These are phyloP conservation scores for Purpureocillium takamizusanense DNA, from an alignment of 2,329 filamentous ascomycete genomes.

Conservation along the genomic window DNA sequence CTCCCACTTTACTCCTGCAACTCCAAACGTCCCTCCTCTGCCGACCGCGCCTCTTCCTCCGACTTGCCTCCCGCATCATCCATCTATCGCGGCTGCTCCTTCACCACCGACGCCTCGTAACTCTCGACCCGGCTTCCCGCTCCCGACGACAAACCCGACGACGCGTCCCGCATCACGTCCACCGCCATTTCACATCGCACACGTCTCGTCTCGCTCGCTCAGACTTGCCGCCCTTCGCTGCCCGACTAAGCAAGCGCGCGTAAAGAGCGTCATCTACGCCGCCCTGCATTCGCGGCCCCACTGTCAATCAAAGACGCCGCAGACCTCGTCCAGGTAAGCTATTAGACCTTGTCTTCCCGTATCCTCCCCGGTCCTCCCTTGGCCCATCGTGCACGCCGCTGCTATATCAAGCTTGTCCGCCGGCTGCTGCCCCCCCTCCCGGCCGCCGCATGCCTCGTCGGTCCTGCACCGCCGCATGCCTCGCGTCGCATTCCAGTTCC, in stretches of 20 bases:
- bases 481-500: neutral
- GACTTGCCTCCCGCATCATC: neutral
- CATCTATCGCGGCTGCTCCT: neutral
- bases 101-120: neutral
- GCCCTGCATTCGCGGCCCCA: conserved; percentile 6
- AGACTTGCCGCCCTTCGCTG: neutral
- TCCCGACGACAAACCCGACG: neutral
- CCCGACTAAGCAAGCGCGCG: too few relatives aligned
- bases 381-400: neutral
- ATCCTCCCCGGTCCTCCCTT: neutral
- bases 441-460: too few relatives aligned
- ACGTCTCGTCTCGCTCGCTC: neutral
- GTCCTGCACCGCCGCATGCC: too few relatives aligned
- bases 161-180: conserved; percentile 4
- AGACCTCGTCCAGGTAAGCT: conserved; percentile 2
- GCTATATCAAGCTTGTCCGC: neutral
- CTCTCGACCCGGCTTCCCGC: neutral
- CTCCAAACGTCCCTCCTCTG: neutral
- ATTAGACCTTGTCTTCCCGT: conserved; percentile 1
- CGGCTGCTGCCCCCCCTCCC: too few relatives aligned
- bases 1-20: conserved; percentile 8
- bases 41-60: neutral
- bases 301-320: conserved; percentile 1
- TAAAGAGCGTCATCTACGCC: neutral
- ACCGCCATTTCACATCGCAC: conserved; percentile 1